Base-by-base conservation (phyloP, 257 asterid species). In the Eustoma russellianum region DNA sequence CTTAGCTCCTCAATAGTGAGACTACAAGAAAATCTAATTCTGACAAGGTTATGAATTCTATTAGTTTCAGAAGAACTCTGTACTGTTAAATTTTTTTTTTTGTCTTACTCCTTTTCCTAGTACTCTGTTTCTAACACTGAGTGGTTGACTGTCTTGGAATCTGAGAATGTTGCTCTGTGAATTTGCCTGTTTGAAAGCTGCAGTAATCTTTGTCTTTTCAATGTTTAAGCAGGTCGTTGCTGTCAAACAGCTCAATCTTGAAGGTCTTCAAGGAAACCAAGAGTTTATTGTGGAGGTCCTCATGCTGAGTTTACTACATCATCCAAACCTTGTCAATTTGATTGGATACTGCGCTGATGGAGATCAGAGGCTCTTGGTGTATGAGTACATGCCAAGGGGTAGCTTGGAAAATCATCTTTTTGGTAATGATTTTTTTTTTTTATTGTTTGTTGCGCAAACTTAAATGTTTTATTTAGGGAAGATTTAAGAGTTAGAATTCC, bases 271-370 rank as follows among this genome's bases (percentile, higher is more conserved):
- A 70, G 97, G 97, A 56, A 75, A 79, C 71, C 90, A 86, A 67
- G 97, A 89, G 59, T 89, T 89, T 71, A 83, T 86, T 0, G 85
- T 86, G 56, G 94, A 89, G 77, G 93, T 89, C 53, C 92, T 89
- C 5, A 89, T 89, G 95, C 70, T 89, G 41, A 89, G 94, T 55
- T 73, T 89, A 28, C 71, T 89, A 71, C 95, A 86, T 63, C 94
- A 89, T 58, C 78, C 80, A 33, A 83, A 89, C 69, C 95, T 89
- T 18, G 97, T 89, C 68, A 89, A 79, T 59, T 69, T 89, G 74
- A 78, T 76, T 2, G 95, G 95, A 16, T 89, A 89, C 51, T 89
- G 97, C 68, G 77, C 95, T 0, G 93, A 81, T 63, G 97, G 97
- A 14, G 94, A 86, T 58, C 97, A 89, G 64, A 77, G 95, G 66